Conservation (phyloP, 2,329 filamentous ascomycete species). For the Microdochium nivale region DNA sequence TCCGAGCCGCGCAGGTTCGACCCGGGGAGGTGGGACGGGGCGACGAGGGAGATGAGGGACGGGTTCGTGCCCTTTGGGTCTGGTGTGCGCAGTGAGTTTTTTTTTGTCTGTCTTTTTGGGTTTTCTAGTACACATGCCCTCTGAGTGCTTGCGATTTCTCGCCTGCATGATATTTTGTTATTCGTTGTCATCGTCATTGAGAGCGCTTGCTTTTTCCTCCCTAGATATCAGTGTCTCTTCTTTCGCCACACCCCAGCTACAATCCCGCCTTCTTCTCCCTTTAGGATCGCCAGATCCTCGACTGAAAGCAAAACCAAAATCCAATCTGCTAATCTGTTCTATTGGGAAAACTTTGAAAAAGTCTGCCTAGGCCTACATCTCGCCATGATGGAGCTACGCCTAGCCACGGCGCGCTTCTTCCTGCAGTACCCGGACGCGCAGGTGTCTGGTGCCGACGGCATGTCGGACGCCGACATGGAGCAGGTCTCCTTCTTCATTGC, state of each 20-base stretch:
- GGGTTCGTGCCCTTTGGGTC: slow-evolving; percentile 18
- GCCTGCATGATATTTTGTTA: slow-evolving; percentile 9
- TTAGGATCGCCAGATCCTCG: neutral
- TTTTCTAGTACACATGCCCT: neutral
- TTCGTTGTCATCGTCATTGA: too few species aligned
- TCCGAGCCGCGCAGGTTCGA: slow-evolving; percentile 21
- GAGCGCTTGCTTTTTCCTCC: too few species aligned
- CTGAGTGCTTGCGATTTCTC: slow-evolving; percentile 20
- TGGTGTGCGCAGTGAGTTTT: slow-evolving; percentile 12
- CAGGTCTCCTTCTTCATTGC: slow-evolving; percentile 17
- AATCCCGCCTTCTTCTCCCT: neutral
- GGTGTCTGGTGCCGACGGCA: slow-evolving; percentile 16
- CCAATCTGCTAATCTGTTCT: too few species aligned
- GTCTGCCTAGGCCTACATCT: slow-evolving; percentile 46
- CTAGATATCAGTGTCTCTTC: too few species aligned
- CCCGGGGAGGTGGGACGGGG: slow-evolving; percentile 13
- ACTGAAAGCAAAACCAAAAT: neutral
- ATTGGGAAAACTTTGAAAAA: too few species aligned
- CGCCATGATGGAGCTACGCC: slow-evolving; percentile 42
- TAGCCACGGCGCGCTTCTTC: slow-evolving; percentile 41
- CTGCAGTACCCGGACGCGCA: slow-evolving; percentile 17
- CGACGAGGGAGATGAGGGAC: slow-evolving; percentile 16
- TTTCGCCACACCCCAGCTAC: too few species aligned
- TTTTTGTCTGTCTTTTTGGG: too few species aligned
- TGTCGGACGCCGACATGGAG: slow-evolving; percentile 20